Evolutionary conservation across 208 protist genomes (phyloP), one percentile per base, ranked within the genome.

Genomic region (Crithidia mellificae): DNA sequence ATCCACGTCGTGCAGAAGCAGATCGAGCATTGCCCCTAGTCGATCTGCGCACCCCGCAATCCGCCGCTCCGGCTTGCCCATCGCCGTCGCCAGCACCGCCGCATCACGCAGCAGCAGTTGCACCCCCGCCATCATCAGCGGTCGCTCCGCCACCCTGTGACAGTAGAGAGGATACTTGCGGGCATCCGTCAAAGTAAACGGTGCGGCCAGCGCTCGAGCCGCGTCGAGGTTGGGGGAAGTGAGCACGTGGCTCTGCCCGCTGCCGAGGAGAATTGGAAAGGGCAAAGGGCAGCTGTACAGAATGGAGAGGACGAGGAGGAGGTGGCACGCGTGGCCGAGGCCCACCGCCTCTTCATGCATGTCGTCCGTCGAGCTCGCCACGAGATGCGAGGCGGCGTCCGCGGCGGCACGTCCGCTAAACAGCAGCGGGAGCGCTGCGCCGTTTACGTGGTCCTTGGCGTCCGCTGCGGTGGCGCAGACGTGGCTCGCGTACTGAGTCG

Each of bases 271-370:
- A 17, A 90, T 63, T 2, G 85, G 83, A 43, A 84, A 77, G 15
- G 88, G 88, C 20, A 94, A 61, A 15, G 73, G 14, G 63, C 74
- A 88, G 61, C 74, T 81, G 71, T 89, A 86, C 43, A 90, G 46
- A 19, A 77, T 54, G 51, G 88, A 64, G 19, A 85, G 73, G 9
- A 77, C 71, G n/a, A 66, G 44, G n/a, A 93, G 47, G 32, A 87
- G 34, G 63, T 88, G 83, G 12, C 78, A 78, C 2, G 80, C 83
- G 43, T 77, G 59, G 15, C 77, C 85, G n/a, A 91, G 59, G n/a
- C 77, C 84, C 17, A 80, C 50, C 9, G 80, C 72, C 63, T 90
- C 81, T 27, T 89, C 79, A 30, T 76, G 72, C 66, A 82, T 70
- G 19, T 64, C 70, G n/a, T 84, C 82, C 0, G 58, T 58, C 6